Base-by-base conservation (phyloP, 352 stramenopile genomes). In the Globisporangium nunn region DNA sequence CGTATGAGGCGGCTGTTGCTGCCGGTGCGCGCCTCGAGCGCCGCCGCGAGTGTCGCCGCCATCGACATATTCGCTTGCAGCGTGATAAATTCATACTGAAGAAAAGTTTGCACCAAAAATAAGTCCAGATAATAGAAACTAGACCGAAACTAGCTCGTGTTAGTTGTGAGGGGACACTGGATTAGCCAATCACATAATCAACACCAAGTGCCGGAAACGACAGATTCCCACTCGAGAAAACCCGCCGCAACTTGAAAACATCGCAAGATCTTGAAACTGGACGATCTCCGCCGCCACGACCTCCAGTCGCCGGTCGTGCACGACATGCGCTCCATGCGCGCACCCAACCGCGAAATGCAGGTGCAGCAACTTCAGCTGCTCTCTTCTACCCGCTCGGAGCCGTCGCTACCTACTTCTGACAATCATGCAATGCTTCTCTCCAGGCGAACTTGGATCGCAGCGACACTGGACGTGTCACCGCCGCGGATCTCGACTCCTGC, bases 1-100 rank as follows among this genome's bases (percentile, higher is more conserved):
- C 46, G 45, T 40, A 47, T 56, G 52, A 35, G 53, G 53, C 23
- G 56, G 43, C 11, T 68, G 49, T 18, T 28, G 44, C 44, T 28
- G 23, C 28, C 18, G 44, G 18, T 30, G 8, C 6, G 15, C n/a
- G 44, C 44, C 11, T n/a, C 44, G 18, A 49, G 23, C 44, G 44
- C n/a, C 6, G 44, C 44, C 44, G 44, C 23, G 44, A 49, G 5
- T 18, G 23, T 12, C 23, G 44, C 44, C 44, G 44, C 18, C 17
- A 48, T 23, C 44, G 44, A 10, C 44, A 31, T 49, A 18, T 11
- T 49, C 23, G 43, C 33, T 37, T 8, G 33, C 33, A 0, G 33
- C 10, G 6, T 5, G 6, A 2, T 8, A 37, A 37, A 11, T 37
- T 37, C 33, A 8, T 37, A 43, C 10, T 43, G 39, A 14, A 5